A percentile compares a stretch with the other conserved stretches of the same genome.
Conservation (phyloP, 306 rosid genomes). For the Cicer judaicum region DNA sequence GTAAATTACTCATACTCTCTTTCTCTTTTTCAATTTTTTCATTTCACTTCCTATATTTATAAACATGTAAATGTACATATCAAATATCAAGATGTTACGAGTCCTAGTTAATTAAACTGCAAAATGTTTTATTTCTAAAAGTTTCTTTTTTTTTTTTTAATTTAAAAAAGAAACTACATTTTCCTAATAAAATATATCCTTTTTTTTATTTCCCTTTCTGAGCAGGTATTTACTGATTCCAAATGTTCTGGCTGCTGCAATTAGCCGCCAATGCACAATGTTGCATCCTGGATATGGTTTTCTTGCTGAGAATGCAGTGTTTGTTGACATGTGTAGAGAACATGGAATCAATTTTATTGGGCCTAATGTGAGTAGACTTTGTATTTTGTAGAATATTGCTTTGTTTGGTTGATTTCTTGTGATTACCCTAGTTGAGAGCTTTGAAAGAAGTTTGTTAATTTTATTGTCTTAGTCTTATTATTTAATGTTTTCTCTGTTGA, state of each 20-base stretch:
- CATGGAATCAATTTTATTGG: conserved; percentile 97
- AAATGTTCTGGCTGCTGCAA: conserved; percentile 89
- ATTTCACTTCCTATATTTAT: not conserved
- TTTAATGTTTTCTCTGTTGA: conserved; percentile 25
- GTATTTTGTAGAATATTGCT: conserved; percentile 11
- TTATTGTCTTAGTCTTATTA: not conserved
- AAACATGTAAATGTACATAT: too few species aligned
- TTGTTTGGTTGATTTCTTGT: conserved; percentile 22
- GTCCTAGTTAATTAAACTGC: not conserved
- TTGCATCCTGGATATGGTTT: conserved; percentile 99
- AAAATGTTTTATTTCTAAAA: not conserved
- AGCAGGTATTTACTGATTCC: conserved; percentile 81
- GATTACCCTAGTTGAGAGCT: conserved; percentile 5
- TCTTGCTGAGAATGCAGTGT: conserved; percentile 92
- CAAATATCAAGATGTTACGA: not conserved
- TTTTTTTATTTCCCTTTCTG: not conserved
- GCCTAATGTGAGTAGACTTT: conserved; percentile 70
- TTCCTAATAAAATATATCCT: not conserved
- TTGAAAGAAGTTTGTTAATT: not conserved
- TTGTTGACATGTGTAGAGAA: conserved; percentile 93
- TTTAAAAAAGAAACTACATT: not conserved
- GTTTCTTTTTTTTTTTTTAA: too few species aligned
- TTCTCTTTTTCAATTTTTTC: not conserved
- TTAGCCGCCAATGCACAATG: conserved; percentile 80
- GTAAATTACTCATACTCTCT: conserved; percentile 48